phyloP scores from a whole-genome alignment of 148 eudicot genomes.

The Fagopyrum esculentum region DNA sequence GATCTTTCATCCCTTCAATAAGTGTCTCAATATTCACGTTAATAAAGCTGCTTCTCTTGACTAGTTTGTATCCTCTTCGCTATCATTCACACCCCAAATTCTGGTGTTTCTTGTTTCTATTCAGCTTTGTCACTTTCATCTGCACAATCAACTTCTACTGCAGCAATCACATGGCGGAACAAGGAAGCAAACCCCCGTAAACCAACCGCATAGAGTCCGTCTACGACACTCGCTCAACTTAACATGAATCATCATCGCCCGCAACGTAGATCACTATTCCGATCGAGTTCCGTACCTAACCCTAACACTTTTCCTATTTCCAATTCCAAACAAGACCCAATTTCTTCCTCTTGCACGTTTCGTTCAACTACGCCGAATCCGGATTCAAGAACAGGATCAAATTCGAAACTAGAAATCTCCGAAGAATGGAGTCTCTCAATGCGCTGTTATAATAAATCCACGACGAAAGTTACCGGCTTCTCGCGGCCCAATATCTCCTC shows the following conservation, averaged over 20 bases:
- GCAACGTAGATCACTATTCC: constrained; percentile 10
- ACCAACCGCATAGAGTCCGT: too few species aligned
- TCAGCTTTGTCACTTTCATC: too few species aligned
- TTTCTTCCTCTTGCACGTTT: constrained; percentile 17
- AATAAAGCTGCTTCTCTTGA: too few species aligned
- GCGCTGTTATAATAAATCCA: constrained; percentile 45
- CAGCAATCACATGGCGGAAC: too few species aligned
- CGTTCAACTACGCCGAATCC: constrained; percentile 27
- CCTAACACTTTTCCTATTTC: constrained; percentile 41
- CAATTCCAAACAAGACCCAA: constrained; percentile 29
- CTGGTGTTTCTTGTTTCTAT: too few species aligned
- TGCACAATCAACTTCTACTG: too few species aligned
- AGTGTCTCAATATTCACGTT: too few species aligned
- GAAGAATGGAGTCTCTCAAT: constrained; percentile 36
- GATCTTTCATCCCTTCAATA: too few species aligned
- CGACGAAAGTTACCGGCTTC: constrained; percentile 52
- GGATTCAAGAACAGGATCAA: constrained; percentile 23
- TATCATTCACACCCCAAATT: too few species aligned
- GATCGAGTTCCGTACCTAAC: constrained; percentile 20
- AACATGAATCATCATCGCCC: constrained; percentile 9
- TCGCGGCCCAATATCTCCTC: constrained; percentile 28
- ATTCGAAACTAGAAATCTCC: constrained; percentile 12
- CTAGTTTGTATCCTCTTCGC: too few species aligned
- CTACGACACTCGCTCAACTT: too few species aligned
- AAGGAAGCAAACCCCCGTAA: too few species aligned